These are phyloP conservation scores for Hippophae tibetana DNA, from an alignment of 306 rosid species.

Conservation along the genomic window DNA sequence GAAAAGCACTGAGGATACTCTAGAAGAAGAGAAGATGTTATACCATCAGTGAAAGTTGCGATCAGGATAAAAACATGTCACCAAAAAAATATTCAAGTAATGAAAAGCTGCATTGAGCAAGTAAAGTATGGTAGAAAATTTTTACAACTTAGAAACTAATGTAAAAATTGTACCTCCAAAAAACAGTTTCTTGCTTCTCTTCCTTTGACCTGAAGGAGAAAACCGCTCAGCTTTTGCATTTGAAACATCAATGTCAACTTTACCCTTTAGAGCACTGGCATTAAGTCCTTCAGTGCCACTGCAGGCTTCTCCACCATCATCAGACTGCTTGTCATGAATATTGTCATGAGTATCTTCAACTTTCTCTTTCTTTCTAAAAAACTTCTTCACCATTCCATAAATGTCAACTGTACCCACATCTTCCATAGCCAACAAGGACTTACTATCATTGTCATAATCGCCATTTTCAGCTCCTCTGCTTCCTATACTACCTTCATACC, in stretches of 20 bases:
- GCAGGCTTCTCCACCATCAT: constrained; percentile 59
- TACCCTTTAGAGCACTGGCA: constrained; percentile 36
- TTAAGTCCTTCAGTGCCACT: constrained; percentile 71
- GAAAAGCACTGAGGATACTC: no score
- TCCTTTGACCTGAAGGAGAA: constrained; percentile 45
- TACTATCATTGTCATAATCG: constrained; percentile 29
- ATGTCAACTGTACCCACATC: constrained; percentile 29
- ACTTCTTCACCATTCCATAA: constrained; percentile 39
- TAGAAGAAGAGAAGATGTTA: no score
- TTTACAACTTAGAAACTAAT: no score
- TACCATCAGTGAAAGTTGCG: no score
- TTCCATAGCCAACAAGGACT: constrained; percentile 29
- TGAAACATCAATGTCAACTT: constrained; percentile 35
- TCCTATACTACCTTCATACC: constrained; percentile 69
- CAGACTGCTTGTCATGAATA: constrained; percentile 41
- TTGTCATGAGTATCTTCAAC: constrained; percentile 35
- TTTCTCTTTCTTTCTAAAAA: constrained; percentile 37
- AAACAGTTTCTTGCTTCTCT: constrained; percentile 46
- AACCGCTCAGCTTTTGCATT: constrained; percentile 37
- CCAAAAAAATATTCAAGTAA: no score
- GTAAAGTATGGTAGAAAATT: no score
- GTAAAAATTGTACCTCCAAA: constrained; percentile 41
- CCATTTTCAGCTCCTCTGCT: constrained; percentile 55
- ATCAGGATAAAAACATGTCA: no score
- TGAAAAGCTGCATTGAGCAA: no score